Base-by-base conservation (phyloP, 129 eudicot species). In the Centaurea solstitialis region DNA sequence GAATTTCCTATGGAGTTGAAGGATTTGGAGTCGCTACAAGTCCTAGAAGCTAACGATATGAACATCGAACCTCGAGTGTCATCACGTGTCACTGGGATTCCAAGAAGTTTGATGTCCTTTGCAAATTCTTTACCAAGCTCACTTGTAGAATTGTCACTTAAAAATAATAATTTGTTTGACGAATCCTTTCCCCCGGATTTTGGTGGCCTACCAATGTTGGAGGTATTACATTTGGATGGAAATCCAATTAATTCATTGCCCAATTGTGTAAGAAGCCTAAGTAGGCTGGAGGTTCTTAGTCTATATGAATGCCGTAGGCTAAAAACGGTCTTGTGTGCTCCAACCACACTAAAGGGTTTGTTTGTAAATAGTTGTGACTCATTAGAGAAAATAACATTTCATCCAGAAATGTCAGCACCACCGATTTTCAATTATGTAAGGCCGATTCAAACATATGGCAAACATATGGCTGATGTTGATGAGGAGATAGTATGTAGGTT, bases 181-280 rank as follows among this genome's bases (percentile, higher is more conserved):
- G 82, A 76, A 70, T 61, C 43, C 1, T 76, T 85, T 22, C 82
- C 85, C 0, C 8, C 6, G 69, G 82, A 62, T 22, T 62, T 85
- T 4, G 38, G 76, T 62, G 71, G 53, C 68, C 22, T 85, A 37
- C 11, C 85, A 17, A 69, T 81, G 71, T 30, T 85, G 71, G 18
- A 18, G 15, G 23, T 2, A 0, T 47, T 85, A 47, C 0, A 18
- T 65, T 24, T 85, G 23, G 18, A 77, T n/a, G 8, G 13, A 6
- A 85, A 85, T 38, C 82, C 41, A 9, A 70, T 85, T 59, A 13
- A 35, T 20, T 61, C 75, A 5, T 11, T 85, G 9, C 88, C 88
- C 12, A 76, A 75, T 26, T 75, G 68, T 18, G 15, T 80, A 3
- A 80, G 70, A 61, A 20, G 15, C 22, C 85, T 80, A 38, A 13